These are phyloP conservation scores for Colletotrichum sp. DNA, from an alignment of 2,329 filamentous ascomycete genomes.

Conservation along the genomic window DNA sequence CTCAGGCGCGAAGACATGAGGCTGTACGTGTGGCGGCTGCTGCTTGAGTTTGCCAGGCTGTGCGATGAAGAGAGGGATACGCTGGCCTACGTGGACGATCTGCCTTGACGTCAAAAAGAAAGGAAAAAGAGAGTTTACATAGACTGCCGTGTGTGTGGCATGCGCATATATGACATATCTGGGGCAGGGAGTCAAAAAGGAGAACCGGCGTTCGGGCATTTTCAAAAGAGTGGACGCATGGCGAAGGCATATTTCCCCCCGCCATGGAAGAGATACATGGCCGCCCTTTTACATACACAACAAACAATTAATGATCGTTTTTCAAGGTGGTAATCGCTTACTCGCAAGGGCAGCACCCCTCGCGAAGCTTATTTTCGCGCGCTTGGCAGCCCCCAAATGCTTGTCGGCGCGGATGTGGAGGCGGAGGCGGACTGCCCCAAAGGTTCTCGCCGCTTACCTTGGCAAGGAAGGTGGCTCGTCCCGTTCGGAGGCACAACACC, in stretches of 20 bases:
- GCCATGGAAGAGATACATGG: neutral
- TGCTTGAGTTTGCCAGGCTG: slow-evolving; percentile 62
- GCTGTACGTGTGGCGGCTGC: slow-evolving; percentile 67
- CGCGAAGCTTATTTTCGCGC: neutral
- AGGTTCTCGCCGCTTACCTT: neutral
- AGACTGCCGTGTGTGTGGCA: neutral
- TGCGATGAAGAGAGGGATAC: slow-evolving; percentile 48
- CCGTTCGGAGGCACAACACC: neutral
- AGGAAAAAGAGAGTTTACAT: neutral
- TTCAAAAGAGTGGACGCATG: neutral
- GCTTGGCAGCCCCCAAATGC: neutral
- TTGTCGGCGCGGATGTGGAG: neutral
- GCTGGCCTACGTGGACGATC: slow-evolving; percentile 50
- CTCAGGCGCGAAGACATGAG: slow-evolving; percentile 70
- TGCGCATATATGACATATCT: neutral
- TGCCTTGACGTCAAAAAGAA: slow-evolving; percentile 25
- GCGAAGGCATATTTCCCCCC: neutral
- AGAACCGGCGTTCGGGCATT: neutral
- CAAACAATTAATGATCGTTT: neutral
- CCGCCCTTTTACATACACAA: neutral
- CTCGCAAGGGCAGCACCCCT: neutral
- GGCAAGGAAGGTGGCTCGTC: neutral
- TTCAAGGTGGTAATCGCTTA: neutral
- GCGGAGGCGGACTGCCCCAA: neutral
- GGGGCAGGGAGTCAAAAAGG: neutral